phyloP scores from a whole-genome alignment of 1,139 yeast genomes.

The Zygoascus sp. region DNA sequence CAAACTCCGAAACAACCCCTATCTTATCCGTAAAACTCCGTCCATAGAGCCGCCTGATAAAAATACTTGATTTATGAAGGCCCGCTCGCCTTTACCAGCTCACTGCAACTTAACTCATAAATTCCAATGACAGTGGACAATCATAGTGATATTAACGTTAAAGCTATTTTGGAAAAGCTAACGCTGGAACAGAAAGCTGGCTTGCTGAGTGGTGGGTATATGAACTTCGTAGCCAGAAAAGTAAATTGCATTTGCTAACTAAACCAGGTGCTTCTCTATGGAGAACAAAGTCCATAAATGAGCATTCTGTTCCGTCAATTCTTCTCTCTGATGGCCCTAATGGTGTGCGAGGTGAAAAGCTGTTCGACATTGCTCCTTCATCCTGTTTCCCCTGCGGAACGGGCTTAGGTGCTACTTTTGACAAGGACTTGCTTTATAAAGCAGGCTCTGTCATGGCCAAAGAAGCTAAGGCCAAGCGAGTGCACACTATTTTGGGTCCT shows the following conservation, averaged over 20 bases:
- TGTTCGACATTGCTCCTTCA: conserved; percentile 46
- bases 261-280: conserved; percentile 54
- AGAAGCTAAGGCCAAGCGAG: conserved; percentile 49
- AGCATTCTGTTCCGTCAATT: conserved; percentile 42
- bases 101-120: neutral
- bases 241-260: conserved; percentile 34
- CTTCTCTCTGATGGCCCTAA: conserved; percentile 50
- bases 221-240: conserved; percentile 22
- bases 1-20: neutral
- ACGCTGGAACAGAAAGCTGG: conserved; percentile 48
- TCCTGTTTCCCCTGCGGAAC: conserved; percentile 53
- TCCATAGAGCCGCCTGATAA: too few species aligned
- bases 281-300: conserved; percentile 50
- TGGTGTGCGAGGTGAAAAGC: conserved; percentile 51
- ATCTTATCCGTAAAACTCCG: neutral
- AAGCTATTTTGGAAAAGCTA: conserved; percentile 41
- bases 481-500: conserved; percentile 52
- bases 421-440: conserved; percentile 38
- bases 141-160: conserved; percentile 31
- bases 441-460: conserved; percentile 48
- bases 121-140: neutral
- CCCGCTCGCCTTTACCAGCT: too few species aligned
- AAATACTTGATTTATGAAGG: too few species aligned
- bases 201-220: conserved; percentile 34
- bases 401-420: conserved; percentile 43